phyloP scores from a whole-genome alignment of 2,329 filamentous ascomycete species.

The Pezicula radicicola region DNA sequence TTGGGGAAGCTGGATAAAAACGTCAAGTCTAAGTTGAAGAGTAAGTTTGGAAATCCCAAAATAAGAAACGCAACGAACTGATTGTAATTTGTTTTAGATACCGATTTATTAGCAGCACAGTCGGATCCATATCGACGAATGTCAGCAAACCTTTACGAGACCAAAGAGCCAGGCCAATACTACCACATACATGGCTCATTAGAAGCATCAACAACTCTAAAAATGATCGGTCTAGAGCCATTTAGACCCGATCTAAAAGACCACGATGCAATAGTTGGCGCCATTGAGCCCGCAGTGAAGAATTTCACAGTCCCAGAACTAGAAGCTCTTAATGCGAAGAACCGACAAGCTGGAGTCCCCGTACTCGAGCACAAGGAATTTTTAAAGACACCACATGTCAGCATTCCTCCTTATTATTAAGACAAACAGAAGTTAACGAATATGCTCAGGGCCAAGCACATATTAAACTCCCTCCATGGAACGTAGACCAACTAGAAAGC shows the following conservation, averaged over 20 bases:
- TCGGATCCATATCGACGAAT: slow-evolving; percentile 69
- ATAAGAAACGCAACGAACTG: not conserved
- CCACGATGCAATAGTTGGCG: slow-evolving; percentile 55
- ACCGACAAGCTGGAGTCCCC: slow-evolving; percentile 57
- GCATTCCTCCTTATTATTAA: slow-evolving; percentile 11
- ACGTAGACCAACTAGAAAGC: slow-evolving; percentile 46
- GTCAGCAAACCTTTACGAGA: slow-evolving; percentile 70
- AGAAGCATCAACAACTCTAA: slow-evolving; percentile 65
- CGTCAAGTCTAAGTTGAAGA: slow-evolving; percentile 43
- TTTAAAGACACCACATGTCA: slow-evolving; percentile 50
- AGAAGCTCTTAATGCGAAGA: slow-evolving; percentile 52
- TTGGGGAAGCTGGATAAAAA: slow-evolving; percentile 44
- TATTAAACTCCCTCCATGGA: slow-evolving; percentile 38
- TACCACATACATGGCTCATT: slow-evolving; percentile 76
- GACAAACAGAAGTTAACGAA: not conserved
- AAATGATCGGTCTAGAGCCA: slow-evolving; percentile 66
- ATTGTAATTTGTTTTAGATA: slow-evolving; percentile 46
- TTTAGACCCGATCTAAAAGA: slow-evolving; percentile 57
- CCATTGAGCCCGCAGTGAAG: slow-evolving; percentile 57
- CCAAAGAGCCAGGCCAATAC: slow-evolving; percentile 61
- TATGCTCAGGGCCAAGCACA: slow-evolving; percentile 33
- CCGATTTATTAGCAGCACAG: slow-evolving; percentile 68
- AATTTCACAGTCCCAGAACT: slow-evolving; percentile 52
- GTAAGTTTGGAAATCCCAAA: slow-evolving; percentile 28
- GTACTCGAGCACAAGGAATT: slow-evolving; percentile 60